These are phyloP conservation scores for Parietaria judaica DNA, from an alignment of 306 rosid species.

Conservation along the genomic window DNA sequence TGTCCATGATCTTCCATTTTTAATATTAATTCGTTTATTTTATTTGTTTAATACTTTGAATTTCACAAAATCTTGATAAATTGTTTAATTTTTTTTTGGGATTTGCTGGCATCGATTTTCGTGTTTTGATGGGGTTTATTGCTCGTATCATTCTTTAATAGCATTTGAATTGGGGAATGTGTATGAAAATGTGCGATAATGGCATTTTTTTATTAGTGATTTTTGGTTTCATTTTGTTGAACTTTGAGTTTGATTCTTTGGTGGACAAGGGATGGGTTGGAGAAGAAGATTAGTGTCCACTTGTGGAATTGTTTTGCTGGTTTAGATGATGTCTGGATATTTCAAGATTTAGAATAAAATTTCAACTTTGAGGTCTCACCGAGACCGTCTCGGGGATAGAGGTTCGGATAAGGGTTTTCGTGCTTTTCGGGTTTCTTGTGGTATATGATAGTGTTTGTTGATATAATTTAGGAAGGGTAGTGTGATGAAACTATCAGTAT, in stretches of 20 bases:
- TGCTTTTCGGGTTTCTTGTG: neutral
- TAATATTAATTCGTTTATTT: slow-evolving; percentile 6
- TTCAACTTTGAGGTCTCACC: too few relatives aligned
- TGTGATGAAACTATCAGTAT: too few relatives aligned
- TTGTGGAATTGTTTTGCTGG: neutral
- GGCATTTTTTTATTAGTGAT: neutral
- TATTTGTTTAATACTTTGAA: neutral
- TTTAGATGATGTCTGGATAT: neutral
- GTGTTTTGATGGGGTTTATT: neutral
- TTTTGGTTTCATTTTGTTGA: neutral
- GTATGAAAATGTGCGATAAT: neutral
- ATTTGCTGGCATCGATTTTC: slow-evolving; percentile 13
- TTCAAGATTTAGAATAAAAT: too few relatives aligned
- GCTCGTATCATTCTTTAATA: slow-evolving; percentile 3
- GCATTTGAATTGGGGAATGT: slow-evolving; percentile 9
- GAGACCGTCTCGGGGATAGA: too few relatives aligned
- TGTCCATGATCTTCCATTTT: neutral
- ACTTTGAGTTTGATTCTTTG: neutral
- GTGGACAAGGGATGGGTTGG: neutral
- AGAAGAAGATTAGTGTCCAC: neutral
- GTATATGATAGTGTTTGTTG: neutral
- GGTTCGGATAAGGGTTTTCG: too few relatives aligned
- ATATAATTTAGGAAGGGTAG: too few relatives aligned
- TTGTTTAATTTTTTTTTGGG: slow-evolving; percentile 7
- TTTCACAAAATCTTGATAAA: neutral